phyloP scores from a whole-genome alignment of 768 basidiomycete genomes.

The Suillus weaverae region DNA sequence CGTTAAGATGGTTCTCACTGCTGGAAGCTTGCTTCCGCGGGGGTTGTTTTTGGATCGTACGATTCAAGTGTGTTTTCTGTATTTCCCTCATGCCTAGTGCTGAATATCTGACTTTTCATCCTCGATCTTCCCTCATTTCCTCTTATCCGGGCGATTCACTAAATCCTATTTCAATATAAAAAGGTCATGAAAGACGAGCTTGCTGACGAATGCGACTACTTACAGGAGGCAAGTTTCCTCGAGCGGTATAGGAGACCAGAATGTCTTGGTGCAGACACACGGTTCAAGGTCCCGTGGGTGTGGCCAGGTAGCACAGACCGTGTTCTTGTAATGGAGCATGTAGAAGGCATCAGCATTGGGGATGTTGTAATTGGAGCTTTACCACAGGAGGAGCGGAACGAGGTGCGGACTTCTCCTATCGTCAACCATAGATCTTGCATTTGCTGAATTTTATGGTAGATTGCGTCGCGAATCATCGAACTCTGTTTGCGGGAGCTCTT shows the following conservation, averaged over 20 bases:
- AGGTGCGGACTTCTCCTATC: conserved; percentile 45
- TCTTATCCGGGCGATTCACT: neutral
- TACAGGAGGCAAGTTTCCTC: conserved; percentile 75
- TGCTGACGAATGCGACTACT: conserved; percentile 90
- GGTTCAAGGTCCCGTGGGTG: conserved; percentile 86
- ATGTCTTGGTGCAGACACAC: conserved; percentile 53
- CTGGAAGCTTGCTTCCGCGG: conserved; percentile 77
- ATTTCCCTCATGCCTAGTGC: neutral
- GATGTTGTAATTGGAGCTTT: conserved; percentile 55
- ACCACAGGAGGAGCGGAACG: conserved; percentile 64
- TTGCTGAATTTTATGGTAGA: conserved; percentile 46
- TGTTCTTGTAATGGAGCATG: conserved; percentile 88
- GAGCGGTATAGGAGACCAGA: conserved; percentile 53
- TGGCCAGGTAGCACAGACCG: conserved; percentile 78
- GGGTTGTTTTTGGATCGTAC: conserved; percentile 91
- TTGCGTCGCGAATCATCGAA: conserved; percentile 77
- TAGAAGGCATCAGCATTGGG: conserved; percentile 80
- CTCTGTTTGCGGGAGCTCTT: conserved; percentile 91
- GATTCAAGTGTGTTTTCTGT: conserved; percentile 51
- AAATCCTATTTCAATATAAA: neutral
- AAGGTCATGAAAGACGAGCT: conserved; percentile 89
- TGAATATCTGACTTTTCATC: neutral
- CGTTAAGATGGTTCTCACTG: conserved; percentile 77
- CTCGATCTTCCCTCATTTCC: neutral
- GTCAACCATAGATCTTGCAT: neutral